Conservation (phyloP, 2,329 filamentous ascomycete genomes). For the Penicillium sp. region DNA sequence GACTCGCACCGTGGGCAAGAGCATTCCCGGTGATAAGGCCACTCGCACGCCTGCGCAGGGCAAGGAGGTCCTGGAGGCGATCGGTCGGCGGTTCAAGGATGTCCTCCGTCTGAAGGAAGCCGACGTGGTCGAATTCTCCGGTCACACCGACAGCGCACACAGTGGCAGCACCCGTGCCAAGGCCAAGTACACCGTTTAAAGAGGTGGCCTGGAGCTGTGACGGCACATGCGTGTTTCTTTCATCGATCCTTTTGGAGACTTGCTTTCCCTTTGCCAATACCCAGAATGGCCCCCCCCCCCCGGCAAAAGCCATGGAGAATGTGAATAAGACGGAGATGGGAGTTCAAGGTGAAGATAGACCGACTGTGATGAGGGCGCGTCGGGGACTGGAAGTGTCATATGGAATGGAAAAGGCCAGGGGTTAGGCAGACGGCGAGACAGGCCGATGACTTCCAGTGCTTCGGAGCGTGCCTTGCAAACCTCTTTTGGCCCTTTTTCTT, state of each 20-base stretch:
- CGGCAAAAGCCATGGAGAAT: too few relatives aligned
- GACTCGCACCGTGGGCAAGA: constrained; percentile 90
- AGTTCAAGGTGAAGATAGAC: constrained; percentile 10
- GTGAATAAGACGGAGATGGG: too few relatives aligned
- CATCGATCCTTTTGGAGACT: neutral
- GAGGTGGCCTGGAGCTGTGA: neutral
- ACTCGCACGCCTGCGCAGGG: constrained; percentile 74
- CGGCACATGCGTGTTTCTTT: neutral
- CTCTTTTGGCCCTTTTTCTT: constrained; percentile 14
- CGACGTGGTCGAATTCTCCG: constrained; percentile 88
- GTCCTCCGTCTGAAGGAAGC: constrained; percentile 70
- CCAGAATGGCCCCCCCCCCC: neutral
- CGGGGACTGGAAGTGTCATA: constrained; percentile 5
- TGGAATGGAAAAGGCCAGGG: constrained; percentile 7
- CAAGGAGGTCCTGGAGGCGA: constrained; percentile 73
- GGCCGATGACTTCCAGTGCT: constrained; percentile 10
- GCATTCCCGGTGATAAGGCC: constrained; percentile 67
- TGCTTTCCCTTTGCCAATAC: constrained; percentile 1
- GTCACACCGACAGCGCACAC: constrained; percentile 90
- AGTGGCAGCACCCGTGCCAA: constrained; percentile 91
- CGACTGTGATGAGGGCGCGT: constrained; percentile 13
- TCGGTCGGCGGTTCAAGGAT: constrained; percentile 89
- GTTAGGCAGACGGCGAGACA: neutral
- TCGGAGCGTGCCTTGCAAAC: too few relatives aligned
- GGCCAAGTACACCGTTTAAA: constrained; percentile 82